A percentile compares a stretch with the other conserved stretches of the same genome.
Evolutionary conservation across 2,329 filamentous ascomycete genomes (phyloP).

Genomic region (Fusarium clavum): DNA sequence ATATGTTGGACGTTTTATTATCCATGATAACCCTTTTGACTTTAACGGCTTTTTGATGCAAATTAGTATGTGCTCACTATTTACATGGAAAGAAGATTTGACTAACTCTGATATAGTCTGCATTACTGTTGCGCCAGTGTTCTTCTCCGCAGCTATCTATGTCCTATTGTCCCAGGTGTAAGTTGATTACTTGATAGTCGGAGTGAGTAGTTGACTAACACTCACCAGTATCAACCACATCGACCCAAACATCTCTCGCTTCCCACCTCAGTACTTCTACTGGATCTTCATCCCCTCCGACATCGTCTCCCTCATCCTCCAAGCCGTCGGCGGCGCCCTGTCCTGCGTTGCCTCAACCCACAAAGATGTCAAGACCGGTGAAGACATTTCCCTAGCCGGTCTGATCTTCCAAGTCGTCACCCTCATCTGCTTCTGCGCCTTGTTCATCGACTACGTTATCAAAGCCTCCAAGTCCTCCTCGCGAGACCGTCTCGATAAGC

Average conservation of each 20-base stretch:
- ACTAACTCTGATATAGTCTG: slow-evolving; percentile 43
- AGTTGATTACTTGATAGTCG: too few species aligned
- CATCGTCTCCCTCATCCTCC: slow-evolving; percentile 62
- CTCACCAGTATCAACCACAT: slow-evolving; percentile 37
- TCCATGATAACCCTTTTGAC: slow-evolving; percentile 67
- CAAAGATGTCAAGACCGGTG: slow-evolving; percentile 51
- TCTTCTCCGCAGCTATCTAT: slow-evolving; percentile 47
- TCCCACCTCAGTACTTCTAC: slow-evolving; percentile 40
- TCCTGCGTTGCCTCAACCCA: slow-evolving; percentile 53
- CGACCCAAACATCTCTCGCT: slow-evolving; percentile 41
- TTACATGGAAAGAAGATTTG: not conserved
- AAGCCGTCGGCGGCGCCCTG: slow-evolving; percentile 63
- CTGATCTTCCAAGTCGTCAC: slow-evolving; percentile 64
- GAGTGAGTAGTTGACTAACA: not conserved
- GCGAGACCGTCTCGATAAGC: slow-evolving; percentile 47
- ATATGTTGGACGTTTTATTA: slow-evolving; percentile 68
- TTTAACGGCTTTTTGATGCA: slow-evolving; percentile 72
- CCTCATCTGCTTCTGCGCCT: slow-evolving; percentile 58
- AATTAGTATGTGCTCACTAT: slow-evolving; percentile 60
- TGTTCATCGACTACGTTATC: slow-evolving; percentile 57
- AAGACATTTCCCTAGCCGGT: slow-evolving; percentile 63
- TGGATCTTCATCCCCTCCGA: slow-evolving; percentile 57
- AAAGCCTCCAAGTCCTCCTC: slow-evolving; percentile 44
- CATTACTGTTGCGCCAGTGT: slow-evolving; percentile 50
- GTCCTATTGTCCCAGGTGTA: slow-evolving; percentile 48